Evolutionary conservation across 2,329 filamentous ascomycete genomes (phyloP).

Genomic region (Orbilia ellipsospora): DNA sequence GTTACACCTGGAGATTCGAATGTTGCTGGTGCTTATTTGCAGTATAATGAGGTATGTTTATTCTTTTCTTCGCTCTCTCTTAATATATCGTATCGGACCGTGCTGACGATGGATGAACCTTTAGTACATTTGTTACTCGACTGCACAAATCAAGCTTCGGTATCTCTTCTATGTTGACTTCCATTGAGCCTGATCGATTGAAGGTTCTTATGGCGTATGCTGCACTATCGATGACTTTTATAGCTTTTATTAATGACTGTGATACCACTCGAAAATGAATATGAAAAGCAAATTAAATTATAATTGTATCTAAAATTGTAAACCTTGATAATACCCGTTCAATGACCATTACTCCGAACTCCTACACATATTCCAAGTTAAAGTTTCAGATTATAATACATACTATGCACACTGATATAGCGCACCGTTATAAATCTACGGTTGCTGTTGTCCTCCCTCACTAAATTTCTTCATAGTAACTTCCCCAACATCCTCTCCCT

Average conservation of each 20-base stretch:
- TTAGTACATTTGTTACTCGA: slow-evolving; percentile 75
- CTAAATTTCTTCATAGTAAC: slow-evolving; percentile 53
- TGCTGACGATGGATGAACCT: slow-evolving; percentile 5
- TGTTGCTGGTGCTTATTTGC: slow-evolving; percentile 65
- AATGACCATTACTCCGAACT: too few relatives aligned
- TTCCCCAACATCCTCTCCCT: slow-evolving; percentile 23
- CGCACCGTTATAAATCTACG: background rate
- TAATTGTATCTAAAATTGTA: too few relatives aligned
- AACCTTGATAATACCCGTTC: too few relatives aligned
- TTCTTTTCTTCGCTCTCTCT: background rate
- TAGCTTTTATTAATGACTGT: background rate
- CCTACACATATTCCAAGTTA: too few relatives aligned
- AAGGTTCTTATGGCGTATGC: background rate
- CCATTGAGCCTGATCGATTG: slow-evolving; percentile 13
- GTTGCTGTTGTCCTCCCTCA: slow-evolving; percentile 33
- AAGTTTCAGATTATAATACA: too few relatives aligned
- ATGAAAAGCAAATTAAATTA: background rate
- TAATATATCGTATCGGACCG: background rate
- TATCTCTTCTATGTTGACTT: slow-evolving; percentile 69
- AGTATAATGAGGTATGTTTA: slow-evolving; percentile 72
- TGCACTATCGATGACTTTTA: too few relatives aligned
- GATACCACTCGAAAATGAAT: background rate
- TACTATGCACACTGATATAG: too few relatives aligned
- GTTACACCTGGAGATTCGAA: slow-evolving; percentile 56
- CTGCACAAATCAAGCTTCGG: slow-evolving; percentile 75